Base-by-base conservation (phyloP, 495 filamentous ascomycete species). In the Pyrenopolyporus hunteri region DNA sequence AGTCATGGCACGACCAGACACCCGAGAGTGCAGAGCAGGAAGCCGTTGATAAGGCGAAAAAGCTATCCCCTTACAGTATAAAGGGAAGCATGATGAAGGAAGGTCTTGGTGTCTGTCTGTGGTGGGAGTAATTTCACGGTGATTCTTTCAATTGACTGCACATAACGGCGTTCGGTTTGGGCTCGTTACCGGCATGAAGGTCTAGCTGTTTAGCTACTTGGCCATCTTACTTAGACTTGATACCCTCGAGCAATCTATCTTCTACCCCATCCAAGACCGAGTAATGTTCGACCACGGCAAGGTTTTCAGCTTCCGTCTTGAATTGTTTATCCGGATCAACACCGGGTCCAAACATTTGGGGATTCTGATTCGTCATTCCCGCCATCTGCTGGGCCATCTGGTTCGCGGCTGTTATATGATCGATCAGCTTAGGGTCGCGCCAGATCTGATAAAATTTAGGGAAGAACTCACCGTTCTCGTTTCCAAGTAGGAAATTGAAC, bases 311-410 rank as follows among this genome's bases (percentile, higher is more conserved):
- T 76, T 98, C 94, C 51, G 76, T 90, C 70, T 85, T 77, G 72
- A 96, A 98, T 70, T 96, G 78, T 79, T 98, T 98, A 69, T 97
- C 87, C 7, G 93, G 92, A 66, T 98, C 95, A 51, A 93, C 88
- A n/a, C 93, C 92, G 0, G 94, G 93, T 29, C 90, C 91, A 74
- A 96, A 94, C 78, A 93, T 90, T 57, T 88, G 85, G 14, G 75
- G 73, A 26, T 77, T 82, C 45, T 75, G 74, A 19, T 90, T 89
- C 52, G 86, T 90, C 80, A 91, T 88, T 66, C 88, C 83, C 3
- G 82, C 84, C 93, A 97, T 96, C 69, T 98, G 94, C 70, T 93
- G 89, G 11, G 90, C 82, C 87, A 97, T 92, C 76, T 98, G 94
- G 70, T 83, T 96, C 32, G 94, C 94, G 64, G 94, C 93, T 96